Evolutionary conservation across 1,284 basidiomycete genomes (phyloP).

Genomic region (Megacollybia platyphylla): DNA sequence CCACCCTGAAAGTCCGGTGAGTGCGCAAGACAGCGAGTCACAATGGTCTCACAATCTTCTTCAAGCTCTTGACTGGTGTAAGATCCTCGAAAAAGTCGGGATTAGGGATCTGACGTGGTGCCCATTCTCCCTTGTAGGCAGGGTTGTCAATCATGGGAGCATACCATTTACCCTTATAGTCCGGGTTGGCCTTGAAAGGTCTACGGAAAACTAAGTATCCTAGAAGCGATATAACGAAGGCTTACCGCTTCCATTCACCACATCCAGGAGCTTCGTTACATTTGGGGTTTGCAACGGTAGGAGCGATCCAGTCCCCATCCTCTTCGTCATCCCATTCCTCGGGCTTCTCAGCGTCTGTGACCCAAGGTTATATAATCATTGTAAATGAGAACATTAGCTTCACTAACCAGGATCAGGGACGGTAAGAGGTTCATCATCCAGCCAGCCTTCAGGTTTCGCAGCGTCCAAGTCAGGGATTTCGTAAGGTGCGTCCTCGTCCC

Average conservation of each 20-base stretch:
- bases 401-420: conserved; percentile 77
- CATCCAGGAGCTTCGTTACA: conserved; percentile 88
- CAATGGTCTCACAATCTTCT: conserved; percentile 54
- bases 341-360: conserved; percentile 80
- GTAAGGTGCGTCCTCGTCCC: conserved; percentile 92
- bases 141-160: conserved; percentile 94
- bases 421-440: conserved; percentile 74
- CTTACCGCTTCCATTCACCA: conserved; percentile 79
- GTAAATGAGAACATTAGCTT: not conserved
- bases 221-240: conserved; percentile 2
- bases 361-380: not conserved
- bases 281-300: conserved; percentile 80
- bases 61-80: conserved; percentile 72
- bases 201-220: conserved; percentile 19
- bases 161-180: conserved; percentile 94
- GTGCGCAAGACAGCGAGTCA: not conserved
- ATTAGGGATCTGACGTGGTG: conserved; percentile 87
- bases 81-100: conserved; percentile 87
- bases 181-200: conserved; percentile 83
- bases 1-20: conserved; percentile 43
- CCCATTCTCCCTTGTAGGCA: conserved; percentile 94
- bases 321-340: conserved; percentile 99
- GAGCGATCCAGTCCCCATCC: conserved; percentile 96
- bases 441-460: conserved; percentile 89
- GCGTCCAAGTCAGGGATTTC: conserved; percentile 85